phyloP scores from a whole-genome alignment of 2,329 filamentous ascomycete species.

The Zymoseptoria crescenta region DNA sequence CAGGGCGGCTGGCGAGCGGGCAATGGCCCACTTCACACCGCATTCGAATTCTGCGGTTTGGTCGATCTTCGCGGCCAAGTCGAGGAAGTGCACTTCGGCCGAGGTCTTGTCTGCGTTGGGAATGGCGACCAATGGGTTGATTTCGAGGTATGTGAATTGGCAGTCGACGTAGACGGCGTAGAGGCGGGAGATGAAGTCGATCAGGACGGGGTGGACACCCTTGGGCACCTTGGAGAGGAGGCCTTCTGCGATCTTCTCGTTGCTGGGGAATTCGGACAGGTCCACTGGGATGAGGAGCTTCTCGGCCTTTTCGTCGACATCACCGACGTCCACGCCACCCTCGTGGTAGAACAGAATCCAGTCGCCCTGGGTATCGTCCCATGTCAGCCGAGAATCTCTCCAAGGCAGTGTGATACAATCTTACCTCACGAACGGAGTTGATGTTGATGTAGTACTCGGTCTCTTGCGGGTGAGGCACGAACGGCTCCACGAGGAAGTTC shows the following conservation, averaged over 20 bases:
- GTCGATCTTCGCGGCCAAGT: constrained; percentile 96
- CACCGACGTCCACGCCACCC: constrained; percentile 97
- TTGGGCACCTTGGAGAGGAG: constrained; percentile 89
- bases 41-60: constrained; percentile 99
- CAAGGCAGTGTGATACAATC: constrained; percentile 33
- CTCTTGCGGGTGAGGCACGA: constrained; percentile 88
- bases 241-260: constrained; percentile 77
- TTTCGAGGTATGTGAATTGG: constrained; percentile 99
- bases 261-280: constrained; percentile 87
- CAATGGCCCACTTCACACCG: constrained; percentile 97
- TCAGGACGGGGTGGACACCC: constrained; percentile 94
- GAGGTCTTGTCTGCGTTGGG: constrained; percentile 88
- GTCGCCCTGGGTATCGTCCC: constrained; percentile 61
- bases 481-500: constrained; percentile 96
- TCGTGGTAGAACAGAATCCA: constrained; percentile 99
- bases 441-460: constrained; percentile 99
- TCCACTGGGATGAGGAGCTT: constrained; percentile 97
- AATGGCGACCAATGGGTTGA: constrained; percentile 97
- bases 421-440: constrained; percentile 98
- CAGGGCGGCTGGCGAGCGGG: constrained; percentile 79
- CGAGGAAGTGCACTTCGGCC: constrained; percentile 93
- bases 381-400: constrained; percentile 23
- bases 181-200: constrained; percentile 97
- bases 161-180: constrained; percentile 99
- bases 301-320: constrained; percentile 98